Conservation (phyloP, 2,329 filamentous ascomycete genomes). For the Phoma herbarum region DNA sequence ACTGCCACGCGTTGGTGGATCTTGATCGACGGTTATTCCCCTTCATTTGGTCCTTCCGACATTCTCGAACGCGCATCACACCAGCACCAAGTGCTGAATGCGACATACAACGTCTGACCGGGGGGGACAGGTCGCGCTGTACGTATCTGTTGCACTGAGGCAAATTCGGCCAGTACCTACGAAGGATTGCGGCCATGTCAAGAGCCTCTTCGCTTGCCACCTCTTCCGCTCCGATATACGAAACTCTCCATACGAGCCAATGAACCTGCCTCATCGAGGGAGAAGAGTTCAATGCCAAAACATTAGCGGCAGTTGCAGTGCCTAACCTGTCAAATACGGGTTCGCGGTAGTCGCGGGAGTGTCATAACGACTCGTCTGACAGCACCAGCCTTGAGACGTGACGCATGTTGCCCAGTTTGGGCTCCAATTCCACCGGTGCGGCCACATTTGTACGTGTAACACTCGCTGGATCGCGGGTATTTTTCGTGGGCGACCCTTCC, state of each 20-base stretch:
- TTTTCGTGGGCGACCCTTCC: slow-evolving; percentile 1
- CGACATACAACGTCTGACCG: slow-evolving; percentile 1
- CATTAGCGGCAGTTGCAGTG: slow-evolving; percentile 15
- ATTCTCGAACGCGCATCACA: slow-evolving; percentile 9
- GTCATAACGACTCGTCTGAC: slow-evolving; percentile 16
- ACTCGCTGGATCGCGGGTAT: slow-evolving; percentile 12
- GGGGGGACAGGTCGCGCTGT: background rate
- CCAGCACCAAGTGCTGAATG: slow-evolving; percentile 1
- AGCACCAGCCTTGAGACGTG: slow-evolving; percentile 6
- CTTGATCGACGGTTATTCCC: slow-evolving; percentile 18
- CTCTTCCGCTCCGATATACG: background rate
- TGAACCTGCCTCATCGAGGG: slow-evolving; percentile 7
- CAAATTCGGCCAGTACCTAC: background rate
- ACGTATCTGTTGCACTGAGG: background rate
- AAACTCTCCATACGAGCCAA: slow-evolving; percentile 2
- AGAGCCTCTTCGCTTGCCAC: background rate
- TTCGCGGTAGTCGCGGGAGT: slow-evolving; percentile 11
- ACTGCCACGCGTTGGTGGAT: slow-evolving; percentile 17
- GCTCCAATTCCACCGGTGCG: slow-evolving; percentile 12
- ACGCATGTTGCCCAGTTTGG: slow-evolving; percentile 16
- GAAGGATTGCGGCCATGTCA: background rate
- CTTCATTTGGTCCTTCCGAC: slow-evolving; percentile 12
- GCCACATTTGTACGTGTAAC: slow-evolving; percentile 8
- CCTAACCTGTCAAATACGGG: slow-evolving; percentile 3
- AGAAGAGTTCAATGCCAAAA: slow-evolving; percentile 12